Percentiles rank a stretch among this genome's conserved stretches.
Evolutionary conservation across 371 early-diverging fungal genomes (phyloP).

Genomic region (Mucor irregularis): DNA sequence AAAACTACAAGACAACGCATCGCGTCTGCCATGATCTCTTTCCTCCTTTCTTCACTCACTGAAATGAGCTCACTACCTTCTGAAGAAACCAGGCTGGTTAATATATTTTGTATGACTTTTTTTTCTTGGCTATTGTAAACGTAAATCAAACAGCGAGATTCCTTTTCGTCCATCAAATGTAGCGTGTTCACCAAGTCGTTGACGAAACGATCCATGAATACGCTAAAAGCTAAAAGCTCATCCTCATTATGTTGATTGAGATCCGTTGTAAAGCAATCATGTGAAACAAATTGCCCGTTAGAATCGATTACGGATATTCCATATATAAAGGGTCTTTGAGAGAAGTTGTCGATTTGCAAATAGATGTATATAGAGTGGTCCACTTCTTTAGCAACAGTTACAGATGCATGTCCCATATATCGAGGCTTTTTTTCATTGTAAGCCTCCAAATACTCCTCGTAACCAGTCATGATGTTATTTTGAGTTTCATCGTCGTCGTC

Average conservation of each 20-base stretch:
- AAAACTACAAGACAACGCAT: slow-evolving; percentile 29
- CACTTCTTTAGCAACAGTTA: slow-evolving; percentile 13
- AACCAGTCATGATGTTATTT: neutral
- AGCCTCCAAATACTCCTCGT: slow-evolving; percentile 21
- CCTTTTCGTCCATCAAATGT: neutral
- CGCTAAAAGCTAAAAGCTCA: neutral
- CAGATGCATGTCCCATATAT: slow-evolving; percentile 34
- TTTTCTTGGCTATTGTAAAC: slow-evolving; percentile 23
- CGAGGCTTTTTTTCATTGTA: slow-evolving; percentile 25
- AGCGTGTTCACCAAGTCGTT: slow-evolving; percentile 7
- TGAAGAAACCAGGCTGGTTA: slow-evolving; percentile 21
- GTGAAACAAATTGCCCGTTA: neutral
- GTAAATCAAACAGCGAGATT: slow-evolving; percentile 29
- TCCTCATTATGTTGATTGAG: slow-evolving; percentile 1
- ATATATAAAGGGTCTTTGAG: slow-evolving; percentile 27
- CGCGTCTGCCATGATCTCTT: slow-evolving; percentile 15
- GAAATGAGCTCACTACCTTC: neutral
- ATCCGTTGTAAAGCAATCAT: neutral
- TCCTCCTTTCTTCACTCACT: neutral
- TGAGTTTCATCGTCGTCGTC: neutral
- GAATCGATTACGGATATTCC: neutral
- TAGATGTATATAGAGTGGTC: slow-evolving; percentile 33
- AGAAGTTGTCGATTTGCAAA: slow-evolving; percentile 27
- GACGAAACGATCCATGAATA: slow-evolving; percentile 17
- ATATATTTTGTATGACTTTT: slow-evolving; percentile 12